Evolutionary conservation across 2,329 filamentous ascomycete genomes (phyloP).

Genomic region (Hypoxylon sp.): DNA sequence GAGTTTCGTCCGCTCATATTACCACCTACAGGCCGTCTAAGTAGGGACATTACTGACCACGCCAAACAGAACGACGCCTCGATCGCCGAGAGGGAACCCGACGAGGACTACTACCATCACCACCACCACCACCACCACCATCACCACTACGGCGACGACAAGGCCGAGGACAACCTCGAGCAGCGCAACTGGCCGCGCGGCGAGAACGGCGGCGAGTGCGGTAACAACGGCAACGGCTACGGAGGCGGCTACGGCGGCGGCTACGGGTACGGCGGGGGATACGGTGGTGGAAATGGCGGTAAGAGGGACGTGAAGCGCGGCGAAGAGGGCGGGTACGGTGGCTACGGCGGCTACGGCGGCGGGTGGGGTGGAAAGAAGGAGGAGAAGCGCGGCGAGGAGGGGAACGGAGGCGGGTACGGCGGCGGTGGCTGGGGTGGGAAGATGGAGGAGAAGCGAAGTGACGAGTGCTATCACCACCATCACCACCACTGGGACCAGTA

Average conservation of each 20-base stretch:
- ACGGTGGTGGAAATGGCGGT: slow-evolving; percentile 11
- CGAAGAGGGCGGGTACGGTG: neutral
- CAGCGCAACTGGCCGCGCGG: slow-evolving; percentile 11
- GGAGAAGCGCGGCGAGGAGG: neutral
- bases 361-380: neutral
- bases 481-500: neutral
- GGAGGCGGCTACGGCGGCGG: slow-evolving; percentile 2
- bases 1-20: neutral
- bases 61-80: slow-evolving; percentile 1
- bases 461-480: neutral
- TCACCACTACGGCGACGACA: slow-evolving; percentile 4
- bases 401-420: slow-evolving; percentile 7
- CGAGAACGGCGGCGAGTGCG: slow-evolving; percentile 23
- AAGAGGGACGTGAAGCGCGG: neutral
- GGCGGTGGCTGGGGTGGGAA: slow-evolving; percentile 1
- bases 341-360: neutral
- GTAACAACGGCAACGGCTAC: slow-evolving; percentile 22
- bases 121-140: slow-evolving; percentile 1
- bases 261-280: slow-evolving; percentile 2
- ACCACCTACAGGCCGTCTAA: neutral
- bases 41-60: neutral
- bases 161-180: neutral
- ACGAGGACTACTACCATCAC: neutral
- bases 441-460: neutral
- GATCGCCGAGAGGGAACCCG: slow-evolving; percentile 7